Evolutionary conservation across 768 basidiomycete species (phyloP), one percentile per base, ranked within the genome.

Genomic region (Suillus discolor): DNA sequence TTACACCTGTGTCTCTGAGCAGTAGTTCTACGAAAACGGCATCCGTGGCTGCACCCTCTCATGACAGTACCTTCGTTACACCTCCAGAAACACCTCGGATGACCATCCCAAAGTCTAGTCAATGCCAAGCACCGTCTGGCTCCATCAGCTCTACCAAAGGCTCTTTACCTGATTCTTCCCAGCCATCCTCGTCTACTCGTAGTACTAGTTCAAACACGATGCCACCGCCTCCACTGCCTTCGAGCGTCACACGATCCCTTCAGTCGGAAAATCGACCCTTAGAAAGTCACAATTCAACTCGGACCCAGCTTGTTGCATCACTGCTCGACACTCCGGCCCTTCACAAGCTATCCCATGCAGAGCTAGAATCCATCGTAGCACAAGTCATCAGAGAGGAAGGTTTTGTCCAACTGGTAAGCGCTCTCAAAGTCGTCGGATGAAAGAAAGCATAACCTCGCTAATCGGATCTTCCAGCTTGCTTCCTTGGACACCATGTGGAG

Each of bases 301-400:
- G 67, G 62, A 65, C 67, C 51, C 66, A 74, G 54, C 28, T 84
- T 63, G 70, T 80, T 66, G 53, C 79, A 9, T 79, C 83, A 1
- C 74, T 90, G 18, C 76, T 76, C 47, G 80, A 86, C 42, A 70
- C 77, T 23, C 78, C 84, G 0, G 77, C 78, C 1, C 69, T 92
- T n/a, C 89, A 90, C 68, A 75, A 83, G 61, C 74, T 91, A 34
- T 74, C 89, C 28, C 78, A 74, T 41, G 64, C 74, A 13, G 80
- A 83, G 8, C 82, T 93, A 15, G 89, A 91, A 70, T 75, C 76
- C 54, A 72, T 89, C 3, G 82, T 92, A 20, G 81, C 83, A 13
- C 82, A 87, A 34, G 82, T 92, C 28, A 81, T 92, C 20, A 84
- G 86, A 62, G 91, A 93, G 73, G 88, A 95, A 62, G 88, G 93